These are phyloP conservation scores for Wallemia hederae DNA, from an alignment of 1,284 basidiomycete genomes.

Conservation along the genomic window DNA sequence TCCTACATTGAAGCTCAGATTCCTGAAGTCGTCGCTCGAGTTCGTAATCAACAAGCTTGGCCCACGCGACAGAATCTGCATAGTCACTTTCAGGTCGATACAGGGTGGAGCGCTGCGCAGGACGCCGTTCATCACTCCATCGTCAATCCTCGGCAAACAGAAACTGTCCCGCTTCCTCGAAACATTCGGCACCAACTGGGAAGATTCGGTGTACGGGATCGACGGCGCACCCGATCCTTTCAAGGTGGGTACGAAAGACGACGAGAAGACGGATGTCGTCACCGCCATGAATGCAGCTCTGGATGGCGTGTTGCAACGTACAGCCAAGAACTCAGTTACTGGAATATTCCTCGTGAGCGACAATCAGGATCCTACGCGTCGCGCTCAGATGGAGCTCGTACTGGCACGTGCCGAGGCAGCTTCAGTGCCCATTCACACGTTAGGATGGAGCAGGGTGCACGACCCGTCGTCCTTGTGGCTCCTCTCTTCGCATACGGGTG, in stretches of 20 bases:
- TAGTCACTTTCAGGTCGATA: conserved; percentile 58
- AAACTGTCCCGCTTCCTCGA: conserved; percentile 49
- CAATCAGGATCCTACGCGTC: conserved; percentile 54
- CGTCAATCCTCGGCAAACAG: conserved; percentile 33
- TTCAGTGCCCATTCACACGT: conserved; percentile 78
- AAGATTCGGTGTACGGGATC: conserved; percentile 15
- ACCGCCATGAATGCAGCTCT: conserved; percentile 78
- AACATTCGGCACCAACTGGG: conserved; percentile 22
- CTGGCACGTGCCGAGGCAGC: conserved; percentile 84
- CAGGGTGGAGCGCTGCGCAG: conserved; percentile 43
- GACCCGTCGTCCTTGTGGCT: conserved; percentile 96
- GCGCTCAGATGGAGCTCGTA: conserved; percentile 96
- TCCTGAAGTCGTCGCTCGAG: conserved; percentile 55
- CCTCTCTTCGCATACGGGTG: conserved; percentile 26
- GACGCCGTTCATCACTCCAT: conserved; percentile 56
- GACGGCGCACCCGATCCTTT: conserved; percentile 30
- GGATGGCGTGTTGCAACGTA: conserved; percentile 75
- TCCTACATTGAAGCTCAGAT: conserved; percentile 44
- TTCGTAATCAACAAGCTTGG: conserved; percentile 50
- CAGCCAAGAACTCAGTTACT: conserved; percentile 58
- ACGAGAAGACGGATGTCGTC: conserved; percentile 82
- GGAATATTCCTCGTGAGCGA: conserved; percentile 83
- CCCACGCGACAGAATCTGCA: conserved; percentile 41
- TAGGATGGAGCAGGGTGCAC: conserved; percentile 84
- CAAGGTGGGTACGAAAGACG: conserved; percentile 38